Evolutionary conservation across 768 basidiomycete genomes (phyloP), one percentile per base, ranked within the genome.

Genomic region (Mycena rosella): DNA sequence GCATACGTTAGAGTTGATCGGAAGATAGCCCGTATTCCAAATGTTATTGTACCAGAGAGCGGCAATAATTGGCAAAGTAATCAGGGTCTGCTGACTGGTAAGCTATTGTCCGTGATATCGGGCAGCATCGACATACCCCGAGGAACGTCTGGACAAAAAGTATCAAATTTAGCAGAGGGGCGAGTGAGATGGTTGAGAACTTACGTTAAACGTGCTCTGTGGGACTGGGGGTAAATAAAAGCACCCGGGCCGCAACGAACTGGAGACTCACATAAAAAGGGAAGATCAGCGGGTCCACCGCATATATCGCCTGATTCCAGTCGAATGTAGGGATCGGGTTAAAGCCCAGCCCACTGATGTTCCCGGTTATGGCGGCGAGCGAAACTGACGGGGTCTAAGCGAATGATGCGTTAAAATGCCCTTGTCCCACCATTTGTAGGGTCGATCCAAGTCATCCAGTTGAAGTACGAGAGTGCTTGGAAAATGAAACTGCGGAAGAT

Each of bases 401-500:
- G 3, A 44, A 44, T 44, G 42, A 44, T n/a, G n/a, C n/a, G n/a
- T n/a, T n/a, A n/a, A n/a, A n/a, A n/a, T n/a, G n/a, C n/a, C n/a
- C n/a, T n/a, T n/a, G n/a, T n/a, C n/a, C n/a, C n/a, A n/a, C n/a
- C n/a, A n/a, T n/a, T n/a, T n/a, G n/a, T n/a, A n/a, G n/a, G n/a
- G n/a, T n/a, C n/a, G n/a, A n/a, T n/a, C 42, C 81, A 82, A 15
- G 22, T 30, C 4, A 82, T 78, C 80, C 82, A 80, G n/a, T 72
- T 75, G 74, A 82, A 82, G 51, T 74, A 76, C 15, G 64, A 72
- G 7, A 72, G 63, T 17, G 68, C 67, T 26, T 74, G 68, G 65
- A 70, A 84, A 26, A 84, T 73, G 67, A 82, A 83, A 44, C 81
- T 79, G 32, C n/a, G n/a, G n/a, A n/a, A n/a, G n/a, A n/a, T 34